Percentiles rank a stretch among this genome's conserved stretches.
phyloP scores from a whole-genome alignment of 495 filamentous ascomycete species.

The Talaromyces nanjingensis region DNA sequence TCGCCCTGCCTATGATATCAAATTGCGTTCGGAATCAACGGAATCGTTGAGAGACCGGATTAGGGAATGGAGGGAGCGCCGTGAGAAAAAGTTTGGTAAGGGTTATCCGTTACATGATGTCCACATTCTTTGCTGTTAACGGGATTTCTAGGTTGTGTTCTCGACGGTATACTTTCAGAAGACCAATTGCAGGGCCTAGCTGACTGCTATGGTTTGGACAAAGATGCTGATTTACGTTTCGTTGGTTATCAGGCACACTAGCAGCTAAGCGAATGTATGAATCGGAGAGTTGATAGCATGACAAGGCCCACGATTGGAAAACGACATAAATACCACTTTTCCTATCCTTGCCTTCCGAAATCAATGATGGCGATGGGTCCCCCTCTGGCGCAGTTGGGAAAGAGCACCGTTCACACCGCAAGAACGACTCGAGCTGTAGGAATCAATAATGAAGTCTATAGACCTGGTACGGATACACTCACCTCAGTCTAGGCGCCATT shows the following conservation, averaged over 20 bases:
- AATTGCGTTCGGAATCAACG: background rate
- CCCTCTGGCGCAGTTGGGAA: background rate
- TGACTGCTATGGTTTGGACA: constrained; percentile 17
- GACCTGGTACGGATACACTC: background rate
- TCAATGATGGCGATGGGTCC: background rate
- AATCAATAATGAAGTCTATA: background rate
- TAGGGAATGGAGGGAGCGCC: constrained; percentile 14
- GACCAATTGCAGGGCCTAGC: constrained; percentile 17
- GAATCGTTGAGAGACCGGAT: constrained; percentile 12
- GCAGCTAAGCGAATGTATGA: background rate
- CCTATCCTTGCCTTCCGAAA: background rate
- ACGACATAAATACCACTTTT: background rate
- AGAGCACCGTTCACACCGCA: background rate
- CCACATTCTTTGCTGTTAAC: constrained; percentile 10
- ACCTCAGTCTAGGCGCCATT: constrained; percentile 4
- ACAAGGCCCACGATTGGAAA: background rate
- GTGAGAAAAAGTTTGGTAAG: constrained; percentile 17
- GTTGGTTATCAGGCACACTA: background rate
- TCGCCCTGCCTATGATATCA: constrained; percentile 4
- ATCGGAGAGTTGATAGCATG: background rate
- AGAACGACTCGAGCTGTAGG: background rate
- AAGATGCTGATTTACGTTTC: constrained; percentile 19
- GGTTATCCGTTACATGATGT: constrained; percentile 5
- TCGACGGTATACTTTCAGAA: constrained; percentile 15
- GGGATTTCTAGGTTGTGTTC: constrained; percentile 15